Percentiles rank a stretch among this genome's conserved stretches.
Conservation (phyloP, 2,329 filamentous ascomycete genomes). For the Pseudogymnoascus verrucosus region DNA sequence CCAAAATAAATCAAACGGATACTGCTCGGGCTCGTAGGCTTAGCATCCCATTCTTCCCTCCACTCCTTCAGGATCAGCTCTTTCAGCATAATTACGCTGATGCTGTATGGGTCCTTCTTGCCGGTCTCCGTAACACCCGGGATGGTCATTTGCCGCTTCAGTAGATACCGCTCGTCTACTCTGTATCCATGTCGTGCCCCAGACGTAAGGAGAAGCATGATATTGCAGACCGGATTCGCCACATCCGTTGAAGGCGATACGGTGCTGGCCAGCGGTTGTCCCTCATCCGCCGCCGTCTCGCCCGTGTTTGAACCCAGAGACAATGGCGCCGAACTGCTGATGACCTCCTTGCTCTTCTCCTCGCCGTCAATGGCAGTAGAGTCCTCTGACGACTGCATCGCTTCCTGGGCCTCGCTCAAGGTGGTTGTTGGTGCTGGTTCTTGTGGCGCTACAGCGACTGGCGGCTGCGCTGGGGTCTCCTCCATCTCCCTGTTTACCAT, state of each 20-base stretch:
- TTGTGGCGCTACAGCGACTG: conserved; percentile 1
- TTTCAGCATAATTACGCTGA: conserved; percentile 90
- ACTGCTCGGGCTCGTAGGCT: conserved; percentile 76
- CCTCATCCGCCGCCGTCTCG: background rate
- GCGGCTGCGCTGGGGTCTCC: conserved; percentile 1
- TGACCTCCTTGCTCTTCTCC: conserved; percentile 4
- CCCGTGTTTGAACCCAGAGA: background rate
- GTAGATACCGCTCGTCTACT: conserved; percentile 79
- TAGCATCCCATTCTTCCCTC: conserved; percentile 83
- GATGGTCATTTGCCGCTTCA: conserved; percentile 69
- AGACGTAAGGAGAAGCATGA: conserved; percentile 74
- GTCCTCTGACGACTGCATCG: background rate
- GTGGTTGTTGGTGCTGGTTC: background rate
- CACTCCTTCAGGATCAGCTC: conserved; percentile 90
- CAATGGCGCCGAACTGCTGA: background rate
- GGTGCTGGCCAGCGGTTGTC: background rate
- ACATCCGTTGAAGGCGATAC: conserved; percentile 14
- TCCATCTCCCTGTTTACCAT: conserved; percentile 6
- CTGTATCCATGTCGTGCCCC: conserved; percentile 84
- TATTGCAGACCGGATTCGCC: conserved; percentile 50
- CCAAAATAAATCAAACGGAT: conserved; percentile 92
- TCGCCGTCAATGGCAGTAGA: background rate
- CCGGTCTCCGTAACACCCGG: conserved; percentile 55
- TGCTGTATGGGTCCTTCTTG: conserved; percentile 69
- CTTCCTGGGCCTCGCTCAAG: background rate